Percentiles rank a stretch among this genome's conserved stretches.
Evolutionary conservation across 768 basidiomycete genomes (phyloP).

Genomic region (Termitomyces sp.): DNA sequence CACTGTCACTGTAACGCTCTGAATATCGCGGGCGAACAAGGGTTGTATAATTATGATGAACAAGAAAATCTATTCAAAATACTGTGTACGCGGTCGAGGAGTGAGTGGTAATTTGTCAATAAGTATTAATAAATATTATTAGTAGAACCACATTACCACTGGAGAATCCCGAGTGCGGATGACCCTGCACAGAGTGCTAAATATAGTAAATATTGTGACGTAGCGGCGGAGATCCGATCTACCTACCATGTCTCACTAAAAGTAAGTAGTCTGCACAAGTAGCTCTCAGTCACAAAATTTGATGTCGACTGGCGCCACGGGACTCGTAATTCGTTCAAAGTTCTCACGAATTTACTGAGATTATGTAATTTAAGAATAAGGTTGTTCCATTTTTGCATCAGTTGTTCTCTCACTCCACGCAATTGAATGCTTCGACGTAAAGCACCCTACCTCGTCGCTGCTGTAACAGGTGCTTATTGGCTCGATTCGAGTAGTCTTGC

Average conservation of each 20-base stretch:
- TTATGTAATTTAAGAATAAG: not conserved
- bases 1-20: not conserved
- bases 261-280: not conserved
- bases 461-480: conserved; percentile 41
- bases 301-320: not conserved
- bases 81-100: not conserved
- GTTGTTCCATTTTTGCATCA: not conserved
- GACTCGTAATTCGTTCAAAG: not conserved
- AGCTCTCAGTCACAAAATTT: not conserved
- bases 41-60: not conserved
- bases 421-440: conserved; percentile 28
- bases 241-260: not conserved
- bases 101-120: not conserved
- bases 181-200: not conserved
- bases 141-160: too few relatives aligned
- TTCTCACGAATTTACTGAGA: not conserved
- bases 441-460: conserved; percentile 49
- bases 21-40: not conserved
- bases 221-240: not conserved
- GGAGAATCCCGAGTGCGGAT: not conserved
- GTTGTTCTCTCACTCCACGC: not conserved
- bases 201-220: not conserved
- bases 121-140: too few relatives aligned
- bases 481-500: not conserved
- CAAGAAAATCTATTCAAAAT: not conserved